These are phyloP conservation scores for Solanum sejunctum DNA, from an alignment of 257 asterid genomes.

Conservation along the genomic window DNA sequence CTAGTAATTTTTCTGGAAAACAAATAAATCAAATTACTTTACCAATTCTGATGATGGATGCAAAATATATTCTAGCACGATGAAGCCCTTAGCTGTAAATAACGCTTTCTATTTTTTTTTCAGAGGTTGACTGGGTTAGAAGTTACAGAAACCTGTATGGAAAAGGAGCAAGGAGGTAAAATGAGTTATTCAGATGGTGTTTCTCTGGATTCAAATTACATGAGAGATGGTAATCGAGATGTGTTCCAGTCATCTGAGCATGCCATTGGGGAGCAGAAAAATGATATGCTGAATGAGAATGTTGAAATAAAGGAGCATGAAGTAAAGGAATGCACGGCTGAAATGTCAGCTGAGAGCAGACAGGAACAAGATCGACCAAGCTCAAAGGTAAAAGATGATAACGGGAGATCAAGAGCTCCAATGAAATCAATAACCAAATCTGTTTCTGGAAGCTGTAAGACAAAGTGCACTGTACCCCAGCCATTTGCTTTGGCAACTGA, in stretches of 20 bases:
- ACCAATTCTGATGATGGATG: background rate
- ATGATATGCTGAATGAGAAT: constrained; percentile 17
- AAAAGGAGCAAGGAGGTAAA: constrained; percentile 56
- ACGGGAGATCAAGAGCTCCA: constrained; percentile 21
- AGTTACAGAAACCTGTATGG: constrained; percentile 39
- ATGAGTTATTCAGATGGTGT: constrained; percentile 20
- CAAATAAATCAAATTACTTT: background rate
- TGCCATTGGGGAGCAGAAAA: constrained; percentile 24
- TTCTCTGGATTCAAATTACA: constrained; percentile 13
- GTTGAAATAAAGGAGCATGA: constrained; percentile 36
- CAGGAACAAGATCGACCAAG: constrained; percentile 16
- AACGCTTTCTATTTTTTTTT: background rate
- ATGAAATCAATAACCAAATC: constrained; percentile 25
- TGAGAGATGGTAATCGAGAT: constrained; percentile 7
- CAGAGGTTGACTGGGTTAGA: constrained; percentile 48
- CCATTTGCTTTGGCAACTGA: constrained; percentile 85
- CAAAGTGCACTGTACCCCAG: constrained; percentile 65
- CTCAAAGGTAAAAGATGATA: constrained; percentile 13
- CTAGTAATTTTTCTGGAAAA: background rate
- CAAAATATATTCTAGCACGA: background rate
- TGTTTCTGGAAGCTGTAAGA: constrained; percentile 38
- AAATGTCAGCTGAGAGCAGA: constrained; percentile 17
- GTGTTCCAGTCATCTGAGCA: constrained; percentile 14
- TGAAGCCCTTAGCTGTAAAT: background rate
- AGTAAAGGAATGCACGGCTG: constrained; percentile 48